A percentile compares a stretch with the other conserved stretches of the same genome.
phyloP scores from a whole-genome alignment of 176 grass and related monocot species.

The Avena atlantica region DNA sequence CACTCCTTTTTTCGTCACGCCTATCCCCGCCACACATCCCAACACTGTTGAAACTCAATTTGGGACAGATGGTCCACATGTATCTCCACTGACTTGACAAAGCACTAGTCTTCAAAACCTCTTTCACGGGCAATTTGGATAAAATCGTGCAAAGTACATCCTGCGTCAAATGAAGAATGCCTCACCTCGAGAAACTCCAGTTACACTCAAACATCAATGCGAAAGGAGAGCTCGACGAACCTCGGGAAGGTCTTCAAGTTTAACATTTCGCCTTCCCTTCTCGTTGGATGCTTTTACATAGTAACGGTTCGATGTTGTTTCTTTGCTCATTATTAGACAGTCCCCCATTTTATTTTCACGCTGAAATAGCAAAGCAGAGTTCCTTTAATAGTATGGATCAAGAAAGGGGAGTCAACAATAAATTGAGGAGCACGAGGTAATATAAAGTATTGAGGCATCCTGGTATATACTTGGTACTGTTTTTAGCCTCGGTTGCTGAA shows the following conservation, averaged over 20 bases:
- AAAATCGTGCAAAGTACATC: not conserved
- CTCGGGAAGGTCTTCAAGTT: conserved; percentile 14
- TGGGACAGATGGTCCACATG: not conserved
- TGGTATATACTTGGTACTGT: too few species aligned
- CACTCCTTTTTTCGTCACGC: not conserved
- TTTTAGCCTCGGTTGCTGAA: too few species aligned
- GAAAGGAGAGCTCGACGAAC: not conserved
- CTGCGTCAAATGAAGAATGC: not conserved
- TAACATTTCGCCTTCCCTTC: not conserved
- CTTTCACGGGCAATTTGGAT: not conserved
- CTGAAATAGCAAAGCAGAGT: not conserved
- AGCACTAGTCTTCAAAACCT: not conserved
- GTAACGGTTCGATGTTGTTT: not conserved
- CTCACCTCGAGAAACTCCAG: not conserved
- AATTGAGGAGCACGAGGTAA: not conserved
- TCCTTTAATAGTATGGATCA: not conserved
- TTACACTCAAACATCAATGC: not conserved
- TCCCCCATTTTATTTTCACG: not conserved
- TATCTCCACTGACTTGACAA: not conserved
- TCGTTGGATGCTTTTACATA: not conserved
- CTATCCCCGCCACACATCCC: not conserved
- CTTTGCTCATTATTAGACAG: not conserved
- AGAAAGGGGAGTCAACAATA: not conserved
- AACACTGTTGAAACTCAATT: not conserved
- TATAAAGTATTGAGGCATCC: too few species aligned